These are phyloP conservation scores for Xylaria digitata DNA, from an alignment of 2,329 filamentous ascomycete species.

Conservation along the genomic window DNA sequence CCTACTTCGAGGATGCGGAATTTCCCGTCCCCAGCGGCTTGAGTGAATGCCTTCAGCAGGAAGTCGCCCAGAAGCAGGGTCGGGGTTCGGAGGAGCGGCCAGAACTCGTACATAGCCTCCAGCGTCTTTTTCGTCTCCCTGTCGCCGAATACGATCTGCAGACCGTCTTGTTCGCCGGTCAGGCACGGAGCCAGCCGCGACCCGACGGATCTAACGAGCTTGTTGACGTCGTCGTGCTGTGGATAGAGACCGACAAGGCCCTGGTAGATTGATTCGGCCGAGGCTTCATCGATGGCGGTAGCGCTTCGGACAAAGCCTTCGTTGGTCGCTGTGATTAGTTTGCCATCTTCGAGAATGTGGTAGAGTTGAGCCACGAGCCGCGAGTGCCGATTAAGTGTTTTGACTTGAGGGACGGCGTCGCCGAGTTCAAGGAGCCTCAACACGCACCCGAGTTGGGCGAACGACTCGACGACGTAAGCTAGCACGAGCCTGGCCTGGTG, in stretches of 20 bases:
- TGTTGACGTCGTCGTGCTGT: constrained; percentile 36
- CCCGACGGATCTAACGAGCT: constrained; percentile 39
- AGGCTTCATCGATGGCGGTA: constrained; percentile 19
- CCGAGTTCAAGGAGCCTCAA: constrained; percentile 8
- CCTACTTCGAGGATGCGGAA: constrained; percentile 32
- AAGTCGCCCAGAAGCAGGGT: constrained; percentile 23
- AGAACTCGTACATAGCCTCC: constrained; percentile 43
- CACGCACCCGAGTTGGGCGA: constrained; percentile 23
- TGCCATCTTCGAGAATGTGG: constrained; percentile 29
- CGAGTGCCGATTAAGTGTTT: constrained; percentile 10
- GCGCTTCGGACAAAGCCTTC: constrained; percentile 16
- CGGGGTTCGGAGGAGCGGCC: constrained; percentile 38
- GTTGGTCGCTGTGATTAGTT: constrained; percentile 10
- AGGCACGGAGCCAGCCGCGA: constrained; percentile 40
- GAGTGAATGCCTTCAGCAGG: constrained; percentile 17
- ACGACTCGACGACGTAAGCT: constrained; percentile 27
- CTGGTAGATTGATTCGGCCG: constrained; percentile 32
- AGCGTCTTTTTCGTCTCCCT: constrained; percentile 38
- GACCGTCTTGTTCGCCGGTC: constrained; percentile 37
- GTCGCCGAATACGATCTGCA: constrained; percentile 44
- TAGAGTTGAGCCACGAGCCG: constrained; percentile 29
- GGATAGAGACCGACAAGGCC: constrained; percentile 27
- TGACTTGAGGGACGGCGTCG: constrained; percentile 6
- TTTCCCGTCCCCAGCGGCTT: constrained; percentile 16
- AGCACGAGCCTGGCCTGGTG: constrained; percentile 25